Base-by-base conservation (phyloP, 306 rosid species). In the Pueraria montana region DNA sequence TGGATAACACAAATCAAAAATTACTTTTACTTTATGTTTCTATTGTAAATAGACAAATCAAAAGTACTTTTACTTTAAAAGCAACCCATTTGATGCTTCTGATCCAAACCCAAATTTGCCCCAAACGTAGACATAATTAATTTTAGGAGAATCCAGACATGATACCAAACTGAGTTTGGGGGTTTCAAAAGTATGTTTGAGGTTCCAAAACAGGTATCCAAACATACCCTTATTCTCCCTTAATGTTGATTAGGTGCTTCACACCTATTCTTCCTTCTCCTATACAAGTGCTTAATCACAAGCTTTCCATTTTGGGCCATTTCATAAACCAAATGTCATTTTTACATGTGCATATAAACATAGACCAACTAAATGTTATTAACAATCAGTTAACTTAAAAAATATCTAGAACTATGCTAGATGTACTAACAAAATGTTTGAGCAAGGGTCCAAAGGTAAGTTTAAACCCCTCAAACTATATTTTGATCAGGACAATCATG, bases 391-490 rank as follows among this genome's bases (percentile, higher is more conserved):
- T 58, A 32, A 34, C 36, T 26, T 23, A 36, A 82, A 77, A 42
- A 82, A 63, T 77, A 43, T 67, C 48, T n/a, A 76, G 65, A 73
- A 73, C 20, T n/a, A 23, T 49, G 67, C 34, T 49, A 49, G 66
- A 81, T 74, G 75, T 63, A 11, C 56, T 6, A 73, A 26, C 46
- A 23, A 8, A 65, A 17, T 55, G 70, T 74, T 52, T 82, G 81
- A 40, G 46, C 38, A 72, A 72, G 43, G 66, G 61, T 64, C 16
- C 68, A 82, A 18, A 14, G 26, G 78, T 45, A 80, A 70, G 80
- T 74, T 24, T 82, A 61, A 74, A 53, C 42, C 40, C 62, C 72
- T 66, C 42, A 43, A 40, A 76, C 42, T 42, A 55, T 65, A 46
- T 75, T 50, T 43, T 26, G n/a, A 58, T 40, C 72, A 74, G 30